A percentile compares a stretch with the other conserved stretches of the same genome.
These are phyloP conservation scores for Fereydounia khargensis DNA, from an alignment of 1,284 basidiomycete genomes.

Conservation along the genomic window DNA sequence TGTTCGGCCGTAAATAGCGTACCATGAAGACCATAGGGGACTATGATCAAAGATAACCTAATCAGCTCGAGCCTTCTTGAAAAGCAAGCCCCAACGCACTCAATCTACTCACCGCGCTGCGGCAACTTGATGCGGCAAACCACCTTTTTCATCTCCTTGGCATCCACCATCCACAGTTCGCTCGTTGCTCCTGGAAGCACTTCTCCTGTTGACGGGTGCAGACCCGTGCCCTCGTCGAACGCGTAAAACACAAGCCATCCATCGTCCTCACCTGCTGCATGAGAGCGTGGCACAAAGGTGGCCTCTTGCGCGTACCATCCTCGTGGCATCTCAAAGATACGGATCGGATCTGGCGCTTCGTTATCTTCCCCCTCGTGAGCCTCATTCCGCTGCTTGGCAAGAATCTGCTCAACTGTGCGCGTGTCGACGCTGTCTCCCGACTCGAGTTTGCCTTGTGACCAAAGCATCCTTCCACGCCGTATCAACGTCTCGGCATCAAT, in stretches of 20 bases:
- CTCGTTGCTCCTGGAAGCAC: conserved; percentile 53
- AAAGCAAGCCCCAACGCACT: conserved; percentile 4
- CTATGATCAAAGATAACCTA: conserved; percentile 7
- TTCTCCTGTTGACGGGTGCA: conserved; percentile 51
- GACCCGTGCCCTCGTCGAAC: conserved; percentile 60
- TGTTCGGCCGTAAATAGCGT: conserved; percentile 53
- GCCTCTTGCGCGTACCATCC: conserved; percentile 61
- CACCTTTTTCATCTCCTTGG: conserved; percentile 57
- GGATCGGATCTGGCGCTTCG: conserved; percentile 30
- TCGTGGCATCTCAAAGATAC: conserved; percentile 59
- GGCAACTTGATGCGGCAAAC: conserved; percentile 60
- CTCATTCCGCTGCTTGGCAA: conserved; percentile 52
- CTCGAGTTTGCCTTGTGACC: conserved; percentile 28
- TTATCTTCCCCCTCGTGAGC: conserved; percentile 9
- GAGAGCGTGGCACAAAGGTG: conserved; percentile 58
- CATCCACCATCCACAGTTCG: conserved; percentile 62
- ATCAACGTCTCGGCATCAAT: conserved; percentile 58
- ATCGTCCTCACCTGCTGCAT: conserved; percentile 54
- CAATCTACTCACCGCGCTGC: conserved; percentile 49
- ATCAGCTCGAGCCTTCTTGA: background rate
- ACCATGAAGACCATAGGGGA: conserved; percentile 58
- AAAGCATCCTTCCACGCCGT: conserved; percentile 44
- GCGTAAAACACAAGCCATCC: conserved; percentile 61
- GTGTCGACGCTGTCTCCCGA: conserved; percentile 56
- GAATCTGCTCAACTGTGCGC: conserved; percentile 57